These are phyloP conservation scores for Toxoplasma gondii DNA, from an alignment of 169 alveolate genomes.

Conservation along the genomic window DNA sequence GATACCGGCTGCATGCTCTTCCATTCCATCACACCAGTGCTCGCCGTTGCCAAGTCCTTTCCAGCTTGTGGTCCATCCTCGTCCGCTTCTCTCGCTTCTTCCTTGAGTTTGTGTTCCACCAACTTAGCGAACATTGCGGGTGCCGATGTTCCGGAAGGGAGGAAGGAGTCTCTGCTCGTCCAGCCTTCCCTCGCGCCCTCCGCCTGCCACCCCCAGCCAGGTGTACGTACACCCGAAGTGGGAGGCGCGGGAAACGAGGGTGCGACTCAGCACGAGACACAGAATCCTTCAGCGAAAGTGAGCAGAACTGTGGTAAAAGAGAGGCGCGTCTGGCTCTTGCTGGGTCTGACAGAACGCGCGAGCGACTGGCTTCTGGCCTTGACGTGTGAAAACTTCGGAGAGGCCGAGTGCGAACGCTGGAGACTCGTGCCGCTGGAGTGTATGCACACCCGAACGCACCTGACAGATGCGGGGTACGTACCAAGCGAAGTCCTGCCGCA, in stretches of 20 bases:
- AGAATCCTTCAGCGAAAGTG: neutral
- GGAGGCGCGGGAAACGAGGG: neutral
- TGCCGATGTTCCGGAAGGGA: too few relatives aligned
- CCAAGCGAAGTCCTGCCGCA: neutral
- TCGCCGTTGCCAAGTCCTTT: neutral
- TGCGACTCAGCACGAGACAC: neutral
- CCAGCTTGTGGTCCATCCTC: too few relatives aligned
- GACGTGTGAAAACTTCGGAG: neutral
- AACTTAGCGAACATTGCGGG: too few relatives aligned
- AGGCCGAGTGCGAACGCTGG: neutral
- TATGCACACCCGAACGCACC: conserved; percentile 42
- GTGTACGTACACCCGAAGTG: neutral
- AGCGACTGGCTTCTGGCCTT: conserved; percentile 12
- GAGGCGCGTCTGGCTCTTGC: neutral
- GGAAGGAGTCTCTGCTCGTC: too few relatives aligned
- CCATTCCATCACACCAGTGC: neutral
- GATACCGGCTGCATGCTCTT: neutral
- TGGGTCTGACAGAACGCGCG: neutral
- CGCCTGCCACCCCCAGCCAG: neutral
- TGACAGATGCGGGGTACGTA: neutral
- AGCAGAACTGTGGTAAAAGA: neutral
- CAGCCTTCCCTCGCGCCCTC: neutral
- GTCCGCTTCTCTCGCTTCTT: too few relatives aligned
- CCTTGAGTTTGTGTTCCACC: too few relatives aligned
- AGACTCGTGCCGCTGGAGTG: conserved; percentile 20